phyloP scores from a whole-genome alignment of 2,329 filamentous ascomycete species.

The Triangularia verruculosa region DNA sequence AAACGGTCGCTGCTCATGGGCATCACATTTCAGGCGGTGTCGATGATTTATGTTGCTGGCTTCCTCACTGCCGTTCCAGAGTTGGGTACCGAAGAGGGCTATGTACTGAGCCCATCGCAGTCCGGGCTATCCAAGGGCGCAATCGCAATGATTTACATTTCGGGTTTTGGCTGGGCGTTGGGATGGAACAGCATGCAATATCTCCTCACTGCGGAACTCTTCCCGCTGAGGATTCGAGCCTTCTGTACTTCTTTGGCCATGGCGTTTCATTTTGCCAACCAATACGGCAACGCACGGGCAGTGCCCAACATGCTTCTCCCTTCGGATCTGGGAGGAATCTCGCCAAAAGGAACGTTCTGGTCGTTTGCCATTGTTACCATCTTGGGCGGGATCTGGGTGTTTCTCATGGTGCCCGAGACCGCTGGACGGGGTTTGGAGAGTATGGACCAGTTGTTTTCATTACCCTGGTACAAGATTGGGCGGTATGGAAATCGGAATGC shows the following conservation, averaged over 20 bases:
- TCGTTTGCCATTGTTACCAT: slow-evolving; percentile 69
- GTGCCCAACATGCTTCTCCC: slow-evolving; percentile 71
- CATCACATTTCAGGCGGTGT: slow-evolving; percentile 56
- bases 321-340: slow-evolving; percentile 44
- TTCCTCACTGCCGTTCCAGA: slow-evolving; percentile 63
- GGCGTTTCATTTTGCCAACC: slow-evolving; percentile 76
- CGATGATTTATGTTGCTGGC: slow-evolving; percentile 61
- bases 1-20: slow-evolving; percentile 63
- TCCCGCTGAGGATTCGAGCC: slow-evolving; percentile 70
- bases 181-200: slow-evolving; percentile 79
- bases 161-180: slow-evolving; percentile 66
- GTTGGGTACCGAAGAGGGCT: slow-evolving; percentile 48
- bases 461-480: slow-evolving; percentile 75
- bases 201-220: slow-evolving; percentile 73
- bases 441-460: slow-evolving; percentile 68
- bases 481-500: slow-evolving; percentile 52
- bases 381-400: slow-evolving; percentile 67
- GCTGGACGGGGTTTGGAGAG: slow-evolving; percentile 62
- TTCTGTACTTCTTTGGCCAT: slow-evolving; percentile 69
- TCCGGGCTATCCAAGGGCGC: slow-evolving; percentile 61
- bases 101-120: slow-evolving; percentile 46
- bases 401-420: slow-evolving; percentile 70
- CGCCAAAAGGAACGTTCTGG: slow-evolving; percentile 69
- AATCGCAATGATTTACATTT: slow-evolving; percentile 70
- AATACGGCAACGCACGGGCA: slow-evolving; percentile 73